Evolutionary conservation across 164 flowering plant species (phyloP).

Genomic region (Buxus sempervirens): DNA sequence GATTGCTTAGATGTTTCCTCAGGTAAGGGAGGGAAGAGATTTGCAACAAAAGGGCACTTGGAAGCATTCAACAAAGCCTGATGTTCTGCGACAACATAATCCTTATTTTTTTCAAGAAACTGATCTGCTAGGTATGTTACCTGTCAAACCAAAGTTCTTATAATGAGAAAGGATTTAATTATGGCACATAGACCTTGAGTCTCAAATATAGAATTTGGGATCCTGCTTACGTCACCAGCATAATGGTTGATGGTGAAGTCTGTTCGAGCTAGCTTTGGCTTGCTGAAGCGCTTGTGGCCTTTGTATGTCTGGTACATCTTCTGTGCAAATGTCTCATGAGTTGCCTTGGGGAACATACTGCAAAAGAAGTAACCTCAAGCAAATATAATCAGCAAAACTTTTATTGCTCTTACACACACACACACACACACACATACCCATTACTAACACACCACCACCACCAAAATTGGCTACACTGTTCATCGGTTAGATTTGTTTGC

Average conservation of each 20-base stretch:
- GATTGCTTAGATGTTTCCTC: constrained; percentile 66
- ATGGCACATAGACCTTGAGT: not conserved
- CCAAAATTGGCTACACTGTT: no score
- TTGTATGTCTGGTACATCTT: constrained; percentile 84
- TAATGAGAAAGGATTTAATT: constrained; percentile 1
- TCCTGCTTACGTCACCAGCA: constrained; percentile 78
- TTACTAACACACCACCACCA: no score
- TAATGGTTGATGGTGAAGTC: constrained; percentile 78
- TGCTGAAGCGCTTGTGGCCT: constrained; percentile 74
- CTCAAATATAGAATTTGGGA: not conserved
- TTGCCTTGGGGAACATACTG: constrained; percentile 94
- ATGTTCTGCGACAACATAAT: constrained; percentile 64
- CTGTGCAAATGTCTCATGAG: constrained; percentile 86
- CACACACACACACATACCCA: no score
- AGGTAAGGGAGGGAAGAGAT: constrained; percentile 50
- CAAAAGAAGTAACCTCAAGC: constrained; percentile 16
- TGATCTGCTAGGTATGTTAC: constrained; percentile 64
- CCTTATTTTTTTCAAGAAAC: constrained; percentile 68
- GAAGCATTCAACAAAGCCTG: constrained; percentile 55
- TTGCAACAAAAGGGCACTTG: constrained; percentile 44
- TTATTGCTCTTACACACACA: no score
- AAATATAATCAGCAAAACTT: no score
- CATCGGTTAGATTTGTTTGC: not conserved
- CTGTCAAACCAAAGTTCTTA: constrained; percentile 26
- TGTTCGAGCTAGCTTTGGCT: constrained; percentile 76